These are phyloP conservation scores for Neoarthrinium moseri DNA, from an alignment of 2,329 filamentous ascomycete genomes.

Conservation along the genomic window DNA sequence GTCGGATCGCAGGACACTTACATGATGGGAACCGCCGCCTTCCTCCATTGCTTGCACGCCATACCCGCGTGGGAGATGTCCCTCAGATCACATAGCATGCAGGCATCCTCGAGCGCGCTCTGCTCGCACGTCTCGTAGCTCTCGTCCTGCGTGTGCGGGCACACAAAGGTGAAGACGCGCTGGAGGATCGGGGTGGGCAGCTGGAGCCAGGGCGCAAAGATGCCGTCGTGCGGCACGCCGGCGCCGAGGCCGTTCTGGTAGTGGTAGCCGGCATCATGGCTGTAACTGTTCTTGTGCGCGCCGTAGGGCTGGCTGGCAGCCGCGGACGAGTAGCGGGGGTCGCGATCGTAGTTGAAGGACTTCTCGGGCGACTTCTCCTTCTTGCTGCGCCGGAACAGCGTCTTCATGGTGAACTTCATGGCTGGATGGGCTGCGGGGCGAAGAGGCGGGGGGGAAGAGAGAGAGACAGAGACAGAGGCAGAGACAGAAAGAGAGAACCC, in stretches of 20 bases:
- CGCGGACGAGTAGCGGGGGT: slow-evolving; percentile 12
- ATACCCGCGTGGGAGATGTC: slow-evolving; percentile 79
- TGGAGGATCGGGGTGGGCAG: slow-evolving; percentile 71
- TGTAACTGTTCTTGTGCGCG: slow-evolving; percentile 18
- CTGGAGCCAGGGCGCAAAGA: slow-evolving; percentile 32
- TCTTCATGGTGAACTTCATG: slow-evolving; percentile 28
- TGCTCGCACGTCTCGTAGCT: slow-evolving; percentile 82
- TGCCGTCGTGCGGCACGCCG: slow-evolving; percentile 6
- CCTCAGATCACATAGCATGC: slow-evolving; percentile 91
- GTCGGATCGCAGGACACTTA: slow-evolving; percentile 53
- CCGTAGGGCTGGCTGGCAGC: background rate
- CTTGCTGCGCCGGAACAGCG: slow-evolving; percentile 31
- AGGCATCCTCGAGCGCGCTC: slow-evolving; percentile 73
- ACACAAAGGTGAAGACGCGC: slow-evolving; percentile 78
- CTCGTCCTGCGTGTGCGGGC: slow-evolving; percentile 76
- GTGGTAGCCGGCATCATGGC: slow-evolving; percentile 18
- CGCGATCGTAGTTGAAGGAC: slow-evolving; percentile 20
- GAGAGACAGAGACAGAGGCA: no score
- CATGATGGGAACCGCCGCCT: slow-evolving; percentile 52
- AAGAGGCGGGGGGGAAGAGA: background rate
- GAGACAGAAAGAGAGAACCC: background rate
- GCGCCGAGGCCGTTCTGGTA: slow-evolving; percentile 11
- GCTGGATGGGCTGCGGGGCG: slow-evolving; percentile 5
- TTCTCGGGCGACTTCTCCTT: slow-evolving; percentile 25
- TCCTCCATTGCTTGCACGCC: slow-evolving; percentile 72